Percentiles rank a stretch among this genome's conserved stretches.
Conservation (phyloP, 2,329 filamentous ascomycete genomes). For the Colletotrichum limetticola region DNA sequence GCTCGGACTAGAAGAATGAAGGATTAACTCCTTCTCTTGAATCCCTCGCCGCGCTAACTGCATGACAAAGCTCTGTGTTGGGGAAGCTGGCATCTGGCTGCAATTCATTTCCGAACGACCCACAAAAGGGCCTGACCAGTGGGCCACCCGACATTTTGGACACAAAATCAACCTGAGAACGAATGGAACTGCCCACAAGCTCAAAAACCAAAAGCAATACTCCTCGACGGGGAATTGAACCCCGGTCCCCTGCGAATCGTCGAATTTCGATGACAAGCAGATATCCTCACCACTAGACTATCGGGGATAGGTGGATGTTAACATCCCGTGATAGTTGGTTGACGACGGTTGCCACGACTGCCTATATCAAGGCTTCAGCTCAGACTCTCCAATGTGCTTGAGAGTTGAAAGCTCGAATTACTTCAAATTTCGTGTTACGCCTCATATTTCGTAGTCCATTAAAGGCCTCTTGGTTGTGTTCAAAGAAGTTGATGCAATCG, state of each 20-base stretch:
- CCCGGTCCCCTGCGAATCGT: slow-evolving; percentile 27
- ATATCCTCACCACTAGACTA: slow-evolving; percentile 31
- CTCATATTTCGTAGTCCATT: too few species aligned
- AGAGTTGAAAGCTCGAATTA: too few species aligned
- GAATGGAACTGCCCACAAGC: not conserved
- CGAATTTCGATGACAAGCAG: not conserved
- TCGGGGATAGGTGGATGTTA: slow-evolving; percentile 17
- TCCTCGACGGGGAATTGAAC: slow-evolving; percentile 12
- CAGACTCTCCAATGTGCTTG: too few species aligned
- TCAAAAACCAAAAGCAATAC: not conserved
- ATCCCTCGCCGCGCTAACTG: too few species aligned
- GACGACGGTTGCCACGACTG: fast-evolving
- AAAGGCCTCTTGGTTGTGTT: too few species aligned
- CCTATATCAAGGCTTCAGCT: too few species aligned
- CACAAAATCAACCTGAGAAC: not conserved
- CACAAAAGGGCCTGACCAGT: not conserved
- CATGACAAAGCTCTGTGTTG: not conserved
- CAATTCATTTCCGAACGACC: not conserved
- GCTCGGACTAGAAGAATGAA: too few species aligned
- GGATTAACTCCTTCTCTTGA: too few species aligned
- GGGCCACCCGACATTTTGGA: too few species aligned
- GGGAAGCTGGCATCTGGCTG: too few species aligned
- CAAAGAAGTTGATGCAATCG: too few species aligned
- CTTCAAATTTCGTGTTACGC: too few species aligned
- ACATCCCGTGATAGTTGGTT: slow-evolving; percentile 1